Evolutionary conservation across 345 rosid species (phyloP), one percentile per base, ranked within the genome.

Genomic region (Toxicodendron radicans): DNA sequence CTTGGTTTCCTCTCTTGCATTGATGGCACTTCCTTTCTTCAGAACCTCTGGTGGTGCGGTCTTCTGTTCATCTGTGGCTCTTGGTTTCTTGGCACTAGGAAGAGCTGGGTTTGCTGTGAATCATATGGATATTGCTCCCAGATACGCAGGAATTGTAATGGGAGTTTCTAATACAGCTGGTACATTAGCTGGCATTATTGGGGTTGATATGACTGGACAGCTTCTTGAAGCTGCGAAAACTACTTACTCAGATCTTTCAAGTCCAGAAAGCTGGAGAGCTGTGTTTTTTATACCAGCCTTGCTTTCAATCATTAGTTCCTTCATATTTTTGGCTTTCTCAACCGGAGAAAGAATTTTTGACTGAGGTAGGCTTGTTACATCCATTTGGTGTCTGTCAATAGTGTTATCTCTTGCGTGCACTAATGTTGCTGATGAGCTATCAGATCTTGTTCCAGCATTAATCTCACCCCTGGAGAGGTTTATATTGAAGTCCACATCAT

Each of bases 101-200:
- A 88, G 98, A 78, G 95, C 99, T n/a, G 99, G 99, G 30, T 93
- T 95, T 75, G 99, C 99, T 0, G 97, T 95, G 73, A 95, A 95
- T 82, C 99, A 93, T 81, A 93, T 95, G 98, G 99, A 95, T 78
- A 95, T 95, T 71, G 96, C 99, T 57, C 99, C 99, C 1, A 85
- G 91, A 80, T 93, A 95, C 64, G 99, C 99, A 0, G 97, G 99
- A 60, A 93, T 93, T 30, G 93, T 93, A 62, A 95, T 95, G 99
- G 97, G 97, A 23, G 96, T 95, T 78, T 95, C 99, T 2, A 95
- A 95, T 75, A 95, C 99, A 9, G 99, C 98, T 16, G 98, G 99
- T 43, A 95, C 99, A 38, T 80, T 95, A 64, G 99, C 98, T 23
- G 99, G 98, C 63, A 89, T 95, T 64, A 75, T 93, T 53, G 99